Evolutionary conservation across 805 yeast species (phyloP).

Genomic region (Deakozyma indianensis): DNA sequence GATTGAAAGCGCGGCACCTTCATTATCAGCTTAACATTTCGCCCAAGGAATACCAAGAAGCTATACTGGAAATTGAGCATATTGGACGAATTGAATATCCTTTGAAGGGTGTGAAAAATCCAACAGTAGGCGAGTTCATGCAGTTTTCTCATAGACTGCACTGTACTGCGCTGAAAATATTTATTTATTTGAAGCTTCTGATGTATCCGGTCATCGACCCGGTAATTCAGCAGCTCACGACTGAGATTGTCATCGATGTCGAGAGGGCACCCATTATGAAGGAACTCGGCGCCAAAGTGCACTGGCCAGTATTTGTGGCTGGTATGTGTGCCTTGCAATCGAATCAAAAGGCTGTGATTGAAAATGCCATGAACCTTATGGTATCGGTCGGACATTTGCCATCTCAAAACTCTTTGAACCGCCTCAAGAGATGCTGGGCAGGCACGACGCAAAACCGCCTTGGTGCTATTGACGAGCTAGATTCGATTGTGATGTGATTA

Average conservation of each 20-base stretch:
- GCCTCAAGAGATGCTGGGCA: slow-evolving; percentile 8
- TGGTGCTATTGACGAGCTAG: slow-evolving; percentile 5
- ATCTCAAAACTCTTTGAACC: slow-evolving; percentile 9
- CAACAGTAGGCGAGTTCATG: slow-evolving; percentile 5
- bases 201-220: neutral
- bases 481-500: slow-evolving; percentile 7
- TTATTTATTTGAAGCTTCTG: slow-evolving; percentile 4
- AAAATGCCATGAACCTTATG: slow-evolving; percentile 5
- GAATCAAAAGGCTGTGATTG: slow-evolving; percentile 6
- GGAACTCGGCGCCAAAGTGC: slow-evolving; percentile 8
- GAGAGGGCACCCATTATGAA: slow-evolving; percentile 5
- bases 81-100: slow-evolving; percentile 5
- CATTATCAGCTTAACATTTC: neutral
- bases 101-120: neutral
- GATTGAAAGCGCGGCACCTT: slow-evolving; percentile 1
- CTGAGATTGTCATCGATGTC: slow-evolving; percentile 1
- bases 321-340: slow-evolving; percentile 6
- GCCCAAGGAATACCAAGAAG: neutral
- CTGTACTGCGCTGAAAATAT: slow-evolving; percentile 6
- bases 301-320: slow-evolving; percentile 9
- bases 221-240: slow-evolving; percentile 4
- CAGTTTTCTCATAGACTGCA: slow-evolving; percentile 5
- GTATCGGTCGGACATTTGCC: slow-evolving; percentile 5
- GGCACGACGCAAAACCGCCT: slow-evolving; percentile 4
- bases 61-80: slow-evolving; percentile 1